Percentiles rank a stretch among this genome's conserved stretches.
These are phyloP conservation scores for Plenodomus biglobosus DNA, from an alignment of 2,329 filamentous ascomycete genomes.

Conservation along the genomic window DNA sequence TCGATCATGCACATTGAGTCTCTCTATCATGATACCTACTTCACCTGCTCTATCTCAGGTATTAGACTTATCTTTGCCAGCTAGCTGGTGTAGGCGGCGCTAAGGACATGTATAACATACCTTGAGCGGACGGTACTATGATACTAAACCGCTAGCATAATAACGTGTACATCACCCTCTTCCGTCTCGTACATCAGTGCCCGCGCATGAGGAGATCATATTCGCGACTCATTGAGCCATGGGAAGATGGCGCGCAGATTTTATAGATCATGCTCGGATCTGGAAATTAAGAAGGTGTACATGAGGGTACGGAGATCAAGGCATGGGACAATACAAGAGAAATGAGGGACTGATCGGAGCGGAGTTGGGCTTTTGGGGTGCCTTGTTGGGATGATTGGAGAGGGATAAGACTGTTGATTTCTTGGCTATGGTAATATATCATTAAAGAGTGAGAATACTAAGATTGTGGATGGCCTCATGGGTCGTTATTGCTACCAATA, in stretches of 20 bases:
- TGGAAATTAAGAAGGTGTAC: constrained; percentile 27
- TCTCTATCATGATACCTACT: constrained; percentile 34
- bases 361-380: constrained; percentile 36
- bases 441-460: constrained; percentile 20
- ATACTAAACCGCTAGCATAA: constrained; percentile 44
- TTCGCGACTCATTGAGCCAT: constrained; percentile 22
- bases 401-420: constrained; percentile 32
- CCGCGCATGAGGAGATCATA: constrained; percentile 22
- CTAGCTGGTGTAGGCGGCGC: constrained; percentile 35
- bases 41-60: constrained; percentile 46
- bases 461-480: constrained; percentile 32
- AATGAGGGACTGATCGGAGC: constrained; percentile 30
- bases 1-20: constrained; percentile 21
- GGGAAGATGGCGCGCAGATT: constrained; percentile 32
- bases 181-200: constrained; percentile 19
- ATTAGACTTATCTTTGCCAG: constrained; percentile 46
- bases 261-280: constrained; percentile 31
- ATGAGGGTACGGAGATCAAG: constrained; percentile 28
- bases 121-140: constrained; percentile 43
- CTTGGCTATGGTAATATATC: constrained; percentile 22
- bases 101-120: constrained; percentile 44
- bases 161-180: constrained; percentile 28
- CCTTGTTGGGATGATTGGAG: constrained; percentile 28
- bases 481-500: constrained; percentile 32
- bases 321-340: constrained; percentile 23